A percentile compares a stretch with the other conserved stretches of the same genome.
Evolutionary conservation across 1,284 basidiomycete genomes (phyloP).

Genomic region (Tilletia caries): DNA sequence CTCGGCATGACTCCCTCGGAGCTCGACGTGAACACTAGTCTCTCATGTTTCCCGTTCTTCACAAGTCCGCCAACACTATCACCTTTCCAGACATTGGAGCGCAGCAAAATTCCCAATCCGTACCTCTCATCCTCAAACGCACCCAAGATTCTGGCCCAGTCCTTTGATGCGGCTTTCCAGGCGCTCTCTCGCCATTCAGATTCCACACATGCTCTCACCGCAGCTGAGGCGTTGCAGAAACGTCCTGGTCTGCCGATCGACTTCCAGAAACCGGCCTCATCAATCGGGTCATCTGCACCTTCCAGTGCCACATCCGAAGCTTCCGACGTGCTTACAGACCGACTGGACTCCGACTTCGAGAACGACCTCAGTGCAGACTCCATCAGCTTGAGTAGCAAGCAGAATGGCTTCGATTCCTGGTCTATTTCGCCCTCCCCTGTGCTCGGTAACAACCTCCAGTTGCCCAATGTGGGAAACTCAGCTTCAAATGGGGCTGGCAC

Average conservation of each 20-base stretch:
- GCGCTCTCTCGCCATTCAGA: conserved; percentile 3
- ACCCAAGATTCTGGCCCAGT: conserved; percentile 9
- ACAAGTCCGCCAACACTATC: conserved; percentile 5
- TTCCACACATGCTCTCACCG: not conserved
- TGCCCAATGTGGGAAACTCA: not conserved
- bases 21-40: not conserved
- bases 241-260: not conserved
- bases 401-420: conserved; percentile 1
- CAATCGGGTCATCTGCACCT: conserved; percentile 4
- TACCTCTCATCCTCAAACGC: not conserved
- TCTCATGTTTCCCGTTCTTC: not conserved
- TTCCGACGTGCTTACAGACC: conserved; percentile 5
- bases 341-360: conserved; percentile 9
- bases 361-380: conserved; percentile 6
- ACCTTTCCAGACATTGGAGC: conserved; percentile 8
- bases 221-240: not conserved
- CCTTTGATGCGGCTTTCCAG: conserved; percentile 7
- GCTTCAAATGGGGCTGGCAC: not conserved
- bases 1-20: conserved; percentile 1
- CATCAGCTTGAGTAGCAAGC: conserved; percentile 2
- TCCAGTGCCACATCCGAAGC: conserved; percentile 10
- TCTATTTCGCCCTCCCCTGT: conserved; percentile 8
- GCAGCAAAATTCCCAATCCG: conserved; percentile 1
- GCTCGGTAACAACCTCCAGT: not conserved
- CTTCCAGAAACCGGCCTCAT: conserved; percentile 12